Base-by-base conservation (phyloP, 1,139 yeast species). In the Hyphopichia buzzinii region DNA sequence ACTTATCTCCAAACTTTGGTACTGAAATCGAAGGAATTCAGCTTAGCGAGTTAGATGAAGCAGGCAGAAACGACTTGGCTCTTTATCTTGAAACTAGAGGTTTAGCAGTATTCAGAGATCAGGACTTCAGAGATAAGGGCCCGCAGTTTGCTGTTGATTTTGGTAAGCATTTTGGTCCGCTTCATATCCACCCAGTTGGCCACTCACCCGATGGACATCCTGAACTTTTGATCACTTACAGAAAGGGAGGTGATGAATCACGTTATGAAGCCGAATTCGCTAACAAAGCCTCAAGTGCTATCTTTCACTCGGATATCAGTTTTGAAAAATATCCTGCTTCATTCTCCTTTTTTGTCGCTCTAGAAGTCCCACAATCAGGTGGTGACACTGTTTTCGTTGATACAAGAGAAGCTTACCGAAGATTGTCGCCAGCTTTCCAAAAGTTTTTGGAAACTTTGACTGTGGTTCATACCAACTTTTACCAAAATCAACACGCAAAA, bases 311-410 rank as follows among this genome's bases (percentile, higher is more conserved):
- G 27, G 67, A 61, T 43, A 57, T 60, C 26, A 50, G 61, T 30
- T 60, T 59, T 39, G 67, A 60, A 37, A 46, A 55, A 31, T 56
- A 59, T 36, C 66, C 67, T 6, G 46, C 64, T 17, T 56, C 60
- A 17, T 59, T 59, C 37, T 53, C 62, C 2, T 47, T 59, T 39
- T 61, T 61, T 38, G 62, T 54, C 34, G 64, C 61, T 17, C 54
- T 60, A 39, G 64, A 60, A 38, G 59, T 62, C 25, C 65, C 65
- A 5, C 49, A 50, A 15, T 42, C 52, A 7, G 67, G 67, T 33
- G 67, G 67, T 33, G 67, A 61, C 40, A 61, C 67, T 12, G 62
- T 61, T 7, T 61, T 59, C 41, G 46, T 59, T 17, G 66, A 60
- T 42, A 50, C 58, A 22, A 52, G 58, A 43, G 64, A 58, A 35